Evolutionary conservation across 371 early-diverging fungal genomes (phyloP), one percentile per base, ranked within the genome.

Genomic region (Apophysomyces trapeziformis): DNA sequence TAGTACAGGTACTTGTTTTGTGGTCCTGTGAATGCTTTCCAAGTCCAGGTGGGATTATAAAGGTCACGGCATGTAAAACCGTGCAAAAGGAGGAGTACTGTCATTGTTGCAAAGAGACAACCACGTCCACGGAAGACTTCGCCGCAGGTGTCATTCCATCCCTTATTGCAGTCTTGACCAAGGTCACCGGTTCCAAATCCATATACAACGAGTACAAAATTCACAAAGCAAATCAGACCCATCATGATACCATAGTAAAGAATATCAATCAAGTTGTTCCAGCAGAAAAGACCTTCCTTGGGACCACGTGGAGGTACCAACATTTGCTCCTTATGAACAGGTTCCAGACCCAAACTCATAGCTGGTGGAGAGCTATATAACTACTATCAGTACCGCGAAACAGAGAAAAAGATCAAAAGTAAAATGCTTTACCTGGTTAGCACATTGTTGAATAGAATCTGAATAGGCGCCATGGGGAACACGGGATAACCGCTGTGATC

Each of bases 381-480:
- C 4, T 13, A 35, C 0, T 21, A 21, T 50, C 4, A 50, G 54
- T 50, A 50, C 21, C 54, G 21, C 21, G 35, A 9, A 21, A 50
- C 66, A 26, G 26, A 37, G 43, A 54, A 11, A 0, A 61, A 16
- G 47, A 14, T 43, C 21, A 26, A 26, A 26, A 26, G 36, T 12
- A 44, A 7, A 37, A 21, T 7, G 36, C 12, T 47, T 62, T 70
- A 66, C 67, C 84, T 79, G 5, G 91, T 90, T 44, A 92, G 68
- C 66, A 96, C 87, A 76, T 97, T 96, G 72, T 95, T 90, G 78
- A 93, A 94, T 45, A 99, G 80, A 73, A 96, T 97, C 64, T 92
- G 91, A 54, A 93, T 85, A 0, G 93, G 89, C 1, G 90, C 86
- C 80, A 93, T 82, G 0, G 93, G 90, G 75, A 89, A 91, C 1